phyloP scores from a whole-genome alignment of 75 land plant species.

The Sequoiadendron giganteum region DNA sequence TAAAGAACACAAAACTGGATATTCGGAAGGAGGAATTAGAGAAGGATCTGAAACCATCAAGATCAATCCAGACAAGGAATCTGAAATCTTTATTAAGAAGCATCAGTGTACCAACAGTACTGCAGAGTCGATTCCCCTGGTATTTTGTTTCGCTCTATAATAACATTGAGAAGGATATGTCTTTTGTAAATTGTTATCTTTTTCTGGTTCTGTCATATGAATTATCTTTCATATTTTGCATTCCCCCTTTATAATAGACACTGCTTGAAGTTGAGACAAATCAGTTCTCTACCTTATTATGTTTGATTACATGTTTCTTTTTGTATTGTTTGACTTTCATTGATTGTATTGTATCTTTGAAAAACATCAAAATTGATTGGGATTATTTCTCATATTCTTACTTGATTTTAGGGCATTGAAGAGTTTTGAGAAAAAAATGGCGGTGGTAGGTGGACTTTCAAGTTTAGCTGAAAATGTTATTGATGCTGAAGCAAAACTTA shows the following conservation, averaged over 20 bases:
- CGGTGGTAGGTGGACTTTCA: not conserved
- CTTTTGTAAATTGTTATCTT: not conserved
- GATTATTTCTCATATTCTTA: not conserved
- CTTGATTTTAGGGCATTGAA: not conserved
- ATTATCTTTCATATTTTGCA: not conserved
- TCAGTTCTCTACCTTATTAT: not conserved
- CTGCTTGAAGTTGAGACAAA: not conserved
- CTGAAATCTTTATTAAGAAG: not conserved
- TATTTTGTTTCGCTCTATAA: not conserved
- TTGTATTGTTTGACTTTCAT: not conserved
- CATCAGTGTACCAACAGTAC: not conserved
- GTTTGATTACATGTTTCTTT: not conserved
- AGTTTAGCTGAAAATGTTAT: not conserved
- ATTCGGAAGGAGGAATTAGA: not conserved
- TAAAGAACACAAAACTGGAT: slow-evolving; percentile 4
- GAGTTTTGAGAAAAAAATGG: not conserved
- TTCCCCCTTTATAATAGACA: not conserved
- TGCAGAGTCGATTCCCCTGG: not conserved
- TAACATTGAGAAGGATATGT: not conserved
- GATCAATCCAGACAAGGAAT: not conserved
- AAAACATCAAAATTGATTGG: not conserved
- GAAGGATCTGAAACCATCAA: not conserved
- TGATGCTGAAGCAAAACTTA: not conserved
- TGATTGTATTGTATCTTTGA: not conserved
- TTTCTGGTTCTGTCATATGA: not conserved